A percentile compares a stretch with the other conserved stretches of the same genome.
phyloP scores from a whole-genome alignment of 768 basidiomycete species.

The Pleurotus djamor region DNA sequence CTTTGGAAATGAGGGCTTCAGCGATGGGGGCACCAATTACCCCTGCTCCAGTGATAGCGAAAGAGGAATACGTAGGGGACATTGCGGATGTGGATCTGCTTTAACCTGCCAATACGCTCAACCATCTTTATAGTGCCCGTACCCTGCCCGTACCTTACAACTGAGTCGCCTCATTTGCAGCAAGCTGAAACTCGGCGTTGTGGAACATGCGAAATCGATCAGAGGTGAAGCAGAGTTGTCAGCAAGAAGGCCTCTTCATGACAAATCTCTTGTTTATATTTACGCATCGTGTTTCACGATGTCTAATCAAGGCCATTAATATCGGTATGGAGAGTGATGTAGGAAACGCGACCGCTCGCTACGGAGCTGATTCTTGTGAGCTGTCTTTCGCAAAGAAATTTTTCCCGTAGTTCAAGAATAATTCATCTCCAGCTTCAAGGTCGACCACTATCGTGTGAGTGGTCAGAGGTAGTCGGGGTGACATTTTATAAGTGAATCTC shows the following conservation, averaged over 20 bases:
- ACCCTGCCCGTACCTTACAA: too few species aligned
- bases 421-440: not conserved
- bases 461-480: not conserved
- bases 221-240: too few species aligned
- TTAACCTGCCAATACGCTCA: too few species aligned
- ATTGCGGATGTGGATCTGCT: not conserved
- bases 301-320: too few species aligned
- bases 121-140: too few species aligned
- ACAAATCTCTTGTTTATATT: too few species aligned
- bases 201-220: too few species aligned
- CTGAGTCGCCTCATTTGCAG: too few species aligned
- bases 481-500: not conserved
- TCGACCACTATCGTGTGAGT: not conserved
- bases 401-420: not conserved
- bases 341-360: not conserved
- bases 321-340: too few species aligned
- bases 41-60: conserved; percentile 28
- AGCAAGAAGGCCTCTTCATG: too few species aligned
- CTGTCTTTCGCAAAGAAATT: not conserved
- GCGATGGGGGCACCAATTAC: conserved; percentile 26
- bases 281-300: too few species aligned
- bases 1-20: not conserved
- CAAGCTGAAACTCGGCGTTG: too few species aligned
- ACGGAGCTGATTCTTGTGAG: not conserved
- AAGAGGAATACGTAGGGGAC: conserved; percentile 22